Conservation (phyloP, 169 alveolate species). For the Plasmodium berghei region DNA sequence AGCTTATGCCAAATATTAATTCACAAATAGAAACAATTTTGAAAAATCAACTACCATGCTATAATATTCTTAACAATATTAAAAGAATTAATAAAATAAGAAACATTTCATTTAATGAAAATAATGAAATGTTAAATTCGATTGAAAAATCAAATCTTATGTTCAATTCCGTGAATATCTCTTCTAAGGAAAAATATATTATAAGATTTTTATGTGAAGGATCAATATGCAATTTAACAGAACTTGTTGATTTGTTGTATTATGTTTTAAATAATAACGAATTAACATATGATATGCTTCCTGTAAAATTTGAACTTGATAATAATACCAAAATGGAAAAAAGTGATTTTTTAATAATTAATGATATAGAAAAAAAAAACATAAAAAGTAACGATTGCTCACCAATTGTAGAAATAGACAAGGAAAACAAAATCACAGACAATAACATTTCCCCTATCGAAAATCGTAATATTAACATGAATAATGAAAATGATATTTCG, state of each 20-base stretch:
- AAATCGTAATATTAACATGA: constrained; percentile 2
- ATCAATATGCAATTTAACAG: constrained; percentile 25
- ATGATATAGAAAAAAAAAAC: constrained; percentile 1
- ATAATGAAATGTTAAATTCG: constrained; percentile 35
- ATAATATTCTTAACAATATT: constrained; percentile 42
- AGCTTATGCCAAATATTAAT: constrained; percentile 31
- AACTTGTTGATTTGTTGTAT: constrained; percentile 37
- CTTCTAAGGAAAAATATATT: constrained; percentile 45
- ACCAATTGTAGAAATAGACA: neutral
- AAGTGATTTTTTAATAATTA: neutral
- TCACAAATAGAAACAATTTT: constrained; percentile 24
- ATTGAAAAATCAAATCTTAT: constrained; percentile 61
- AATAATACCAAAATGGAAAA: neutral
- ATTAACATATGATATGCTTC: constrained; percentile 35
- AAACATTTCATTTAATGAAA: constrained; percentile 39
- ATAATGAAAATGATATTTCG: constrained; percentile 1
- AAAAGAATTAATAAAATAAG: constrained; percentile 63
- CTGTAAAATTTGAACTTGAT: constrained; percentile 3
- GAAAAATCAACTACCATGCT: constrained; percentile 59
- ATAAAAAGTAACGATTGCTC: neutral
- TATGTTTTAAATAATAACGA: constrained; percentile 63
- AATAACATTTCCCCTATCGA: neutral
- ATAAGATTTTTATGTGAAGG: constrained; percentile 71
- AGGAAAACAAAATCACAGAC: neutral
- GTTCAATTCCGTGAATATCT: constrained; percentile 43